Percentiles rank a stretch among this genome's conserved stretches.
These are phyloP conservation scores for Penicillium frequentans DNA, from an alignment of 2,329 filamentous ascomycete species.

Conservation along the genomic window DNA sequence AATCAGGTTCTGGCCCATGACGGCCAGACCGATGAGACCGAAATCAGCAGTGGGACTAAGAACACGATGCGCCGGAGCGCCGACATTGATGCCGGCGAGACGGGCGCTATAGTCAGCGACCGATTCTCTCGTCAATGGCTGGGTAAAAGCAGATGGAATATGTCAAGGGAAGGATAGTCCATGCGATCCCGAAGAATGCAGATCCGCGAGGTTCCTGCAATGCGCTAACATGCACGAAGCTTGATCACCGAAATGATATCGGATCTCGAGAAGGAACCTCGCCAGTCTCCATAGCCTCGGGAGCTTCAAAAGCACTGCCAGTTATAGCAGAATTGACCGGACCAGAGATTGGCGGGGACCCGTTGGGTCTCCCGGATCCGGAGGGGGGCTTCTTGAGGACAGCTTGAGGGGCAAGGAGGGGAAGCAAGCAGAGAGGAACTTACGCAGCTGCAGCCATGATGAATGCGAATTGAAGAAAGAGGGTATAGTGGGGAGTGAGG, in stretches of 20 bases:
- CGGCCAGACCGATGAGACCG: conserved; percentile 88
- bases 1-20: conserved; percentile 88
- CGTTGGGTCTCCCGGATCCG: neutral
- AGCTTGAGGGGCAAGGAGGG: neutral
- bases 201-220: neutral
- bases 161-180: neutral
- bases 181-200: conserved; percentile 10
- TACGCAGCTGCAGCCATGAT: conserved; percentile 49
- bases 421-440: conserved; percentile 27
- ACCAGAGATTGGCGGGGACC: neutral
- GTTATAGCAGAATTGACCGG: neutral
- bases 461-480: conserved; percentile 18
- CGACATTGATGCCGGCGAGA: conserved; percentile 71
- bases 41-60: conserved; percentile 69
- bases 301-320: neutral
- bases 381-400: neutral
- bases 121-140: conserved; percentile 35
- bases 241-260: neutral
- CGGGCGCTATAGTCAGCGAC: conserved; percentile 64
- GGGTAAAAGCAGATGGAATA: conserved; percentile 14
- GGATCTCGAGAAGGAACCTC: neutral
- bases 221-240: neutral
- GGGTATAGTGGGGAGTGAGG: conserved; percentile 21
- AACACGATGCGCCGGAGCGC: conserved; percentile 56
- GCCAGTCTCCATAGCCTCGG: neutral